phyloP scores from a whole-genome alignment of 148 eudicot species.

The Camellia sinensis region DNA sequence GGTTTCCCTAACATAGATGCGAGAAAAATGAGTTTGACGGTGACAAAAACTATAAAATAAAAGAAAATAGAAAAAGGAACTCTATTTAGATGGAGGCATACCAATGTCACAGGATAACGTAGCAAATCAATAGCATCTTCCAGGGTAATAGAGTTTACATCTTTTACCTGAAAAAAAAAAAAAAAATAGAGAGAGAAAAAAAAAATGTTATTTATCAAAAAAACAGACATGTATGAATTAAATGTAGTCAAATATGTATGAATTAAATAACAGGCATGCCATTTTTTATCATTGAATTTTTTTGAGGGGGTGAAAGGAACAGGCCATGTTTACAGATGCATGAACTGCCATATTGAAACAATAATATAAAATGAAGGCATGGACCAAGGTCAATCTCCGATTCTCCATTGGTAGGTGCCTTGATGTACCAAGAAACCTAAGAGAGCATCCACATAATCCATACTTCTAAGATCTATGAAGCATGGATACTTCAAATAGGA shows the following conservation, averaged over 20 bases:
- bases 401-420: not conserved
- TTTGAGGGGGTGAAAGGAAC: no score
- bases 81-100: conserved; percentile 23
- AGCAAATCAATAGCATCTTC: conserved; percentile 71
- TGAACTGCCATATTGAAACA: not conserved
- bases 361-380: no score
- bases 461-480: not conserved
- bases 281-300: no score
- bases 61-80: not conserved
- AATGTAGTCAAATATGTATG: not conserved
- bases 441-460: conserved; percentile 1
- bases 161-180: conserved; percentile 49
- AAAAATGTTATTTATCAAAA: no score
- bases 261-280: not conserved
- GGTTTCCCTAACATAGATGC: conserved; percentile 58
- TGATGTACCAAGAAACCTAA: not conserved
- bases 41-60: not conserved
- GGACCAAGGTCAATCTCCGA: no score
- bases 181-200: no score
- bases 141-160: conserved; percentile 51
- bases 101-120: conserved; percentile 80
- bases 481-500: no score
- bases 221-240: no score
- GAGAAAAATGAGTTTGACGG: conserved; percentile 6
- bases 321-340: not conserved